phyloP scores from a whole-genome alignment of 2,329 filamentous ascomycete species.

The Amylocarpus encephaloides region DNA sequence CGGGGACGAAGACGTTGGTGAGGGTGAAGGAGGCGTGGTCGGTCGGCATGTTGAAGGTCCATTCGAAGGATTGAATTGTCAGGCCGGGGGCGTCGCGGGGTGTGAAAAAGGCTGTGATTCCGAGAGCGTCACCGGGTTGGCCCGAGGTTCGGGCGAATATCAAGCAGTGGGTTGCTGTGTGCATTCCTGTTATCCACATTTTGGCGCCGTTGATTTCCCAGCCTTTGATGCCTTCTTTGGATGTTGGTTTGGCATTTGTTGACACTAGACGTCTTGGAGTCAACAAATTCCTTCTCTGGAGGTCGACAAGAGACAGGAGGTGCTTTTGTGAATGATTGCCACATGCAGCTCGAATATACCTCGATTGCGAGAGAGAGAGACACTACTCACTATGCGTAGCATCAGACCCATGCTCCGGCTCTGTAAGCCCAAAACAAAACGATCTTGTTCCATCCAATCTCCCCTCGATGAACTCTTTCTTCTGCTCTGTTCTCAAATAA shows the following conservation, averaged over 20 bases:
- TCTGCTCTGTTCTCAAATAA: conserved; percentile 38
- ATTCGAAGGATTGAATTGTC: conserved; percentile 52
- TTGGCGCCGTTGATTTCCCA: conserved; percentile 53
- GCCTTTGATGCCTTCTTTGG: conserved; percentile 38
- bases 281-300: background rate
- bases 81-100: conserved; percentile 47
- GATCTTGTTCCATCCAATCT: conserved; percentile 47
- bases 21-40: conserved; percentile 56
- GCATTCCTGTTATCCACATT: conserved; percentile 61
- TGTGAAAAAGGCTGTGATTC: conserved; percentile 56
- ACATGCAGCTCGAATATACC: too few species aligned
- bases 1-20: conserved; percentile 50
- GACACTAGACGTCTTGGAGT: conserved; percentile 34
- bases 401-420: conserved; percentile 56
- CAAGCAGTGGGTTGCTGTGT: conserved; percentile 54
- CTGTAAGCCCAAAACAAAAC: conserved; percentile 56
- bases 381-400: conserved; percentile 43
- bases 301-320: too few species aligned
- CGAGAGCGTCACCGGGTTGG: conserved; percentile 44
- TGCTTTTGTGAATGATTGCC: too few species aligned
- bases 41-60: conserved; percentile 62
- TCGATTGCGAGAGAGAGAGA: background rate
- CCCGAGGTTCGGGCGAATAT: conserved; percentile 55
- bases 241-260: conserved; percentile 43
- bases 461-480: conserved; percentile 45